Percentiles rank a stretch among this genome's conserved stretches.
Conservation (phyloP, 345 rosid species). For the Eucalyptus paniculata region DNA sequence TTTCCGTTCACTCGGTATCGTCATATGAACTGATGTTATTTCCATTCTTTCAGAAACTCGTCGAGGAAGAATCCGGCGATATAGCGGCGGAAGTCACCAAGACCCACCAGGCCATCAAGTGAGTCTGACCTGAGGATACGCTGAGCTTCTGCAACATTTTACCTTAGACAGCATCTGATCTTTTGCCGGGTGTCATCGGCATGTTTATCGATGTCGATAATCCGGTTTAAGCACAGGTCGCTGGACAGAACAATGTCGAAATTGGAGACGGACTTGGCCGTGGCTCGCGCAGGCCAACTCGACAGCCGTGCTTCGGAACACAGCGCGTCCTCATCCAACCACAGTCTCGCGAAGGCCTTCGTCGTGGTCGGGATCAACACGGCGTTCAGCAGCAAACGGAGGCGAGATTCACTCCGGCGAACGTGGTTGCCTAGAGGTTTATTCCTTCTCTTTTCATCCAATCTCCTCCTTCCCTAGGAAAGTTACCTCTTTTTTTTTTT, state of each 20-base stretch:
- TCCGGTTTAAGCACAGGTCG: constrained; percentile 17
- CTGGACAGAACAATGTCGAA: constrained; percentile 59
- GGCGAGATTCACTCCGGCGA: constrained; percentile 64
- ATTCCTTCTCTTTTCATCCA: not conserved
- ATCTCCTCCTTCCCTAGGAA: not conserved
- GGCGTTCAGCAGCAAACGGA: constrained; percentile 80
- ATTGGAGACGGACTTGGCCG: constrained; percentile 57
- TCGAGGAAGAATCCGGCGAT: constrained; percentile 43
- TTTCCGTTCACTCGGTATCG: not conserved
- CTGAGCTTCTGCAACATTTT: not conserved
- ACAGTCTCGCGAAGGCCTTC: constrained; percentile 48
- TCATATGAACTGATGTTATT: not conserved
- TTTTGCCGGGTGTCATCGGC: not conserved
- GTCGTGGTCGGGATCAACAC: constrained; percentile 82
- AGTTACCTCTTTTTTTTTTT: no score
- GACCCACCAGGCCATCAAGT: constrained; percentile 70
- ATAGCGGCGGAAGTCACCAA: constrained; percentile 50
- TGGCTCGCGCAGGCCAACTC: constrained; percentile 14
- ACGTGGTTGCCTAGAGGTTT: constrained; percentile 84
- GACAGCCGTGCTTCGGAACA: not conserved
- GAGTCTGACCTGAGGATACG: not conserved
- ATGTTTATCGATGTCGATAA: not conserved
- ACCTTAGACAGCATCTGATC: not conserved
- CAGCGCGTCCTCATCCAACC: constrained; percentile 13
- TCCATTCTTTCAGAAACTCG: constrained; percentile 25